Base-by-base conservation (phyloP, 805 yeast genomes). In the Teunomyces aglyptinius region DNA sequence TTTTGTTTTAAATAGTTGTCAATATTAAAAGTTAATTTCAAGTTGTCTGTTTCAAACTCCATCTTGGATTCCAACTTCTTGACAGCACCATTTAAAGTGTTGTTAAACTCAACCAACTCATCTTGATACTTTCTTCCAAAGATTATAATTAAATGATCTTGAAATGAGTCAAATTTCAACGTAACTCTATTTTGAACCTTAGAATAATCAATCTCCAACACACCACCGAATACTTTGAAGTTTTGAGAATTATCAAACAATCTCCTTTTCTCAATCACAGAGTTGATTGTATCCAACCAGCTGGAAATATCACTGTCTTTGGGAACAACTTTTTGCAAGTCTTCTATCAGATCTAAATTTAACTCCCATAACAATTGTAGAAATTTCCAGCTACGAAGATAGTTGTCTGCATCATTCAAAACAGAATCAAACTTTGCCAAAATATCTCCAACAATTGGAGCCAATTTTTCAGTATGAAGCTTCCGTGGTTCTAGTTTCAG, bases 121-220 rank as follows among this genome's bases (percentile, higher is more conserved):
- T 53, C 49, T 5, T 56, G 58, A 33, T 83, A 55, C 15, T 64
- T 55, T 1, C 57, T 61, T 3, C 80, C 65, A 61, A 82, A 78
- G 26, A 60, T 60, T 1, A 53, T 49, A 6, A 76, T 36, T 5
- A 82, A 58, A 2, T 71, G 71, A 34, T 65, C 68, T 50, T 82
- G 85, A 81, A 89, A 85, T 2, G 59, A 51, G 48, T 82, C 85
- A 65, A 78, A 84, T 53, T 78, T 81, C 2, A 81, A 60, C 32
- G 64, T 67, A 5, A 82, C 70, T 31, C 81, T 65, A 0, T 76
- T 59, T 49, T 82, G 86, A 2, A 83, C 84, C 12, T 75, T 75
- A 6, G 75, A 71, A 56, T 72, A 80, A 35, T 78, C 72, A 31
- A 87, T 60, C 0, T 49, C 40, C 12, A 75, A 44, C 3, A 1